Base-by-base conservation (phyloP, 2,329 filamentous ascomycete species). In the Pseudocercospora musae region DNA sequence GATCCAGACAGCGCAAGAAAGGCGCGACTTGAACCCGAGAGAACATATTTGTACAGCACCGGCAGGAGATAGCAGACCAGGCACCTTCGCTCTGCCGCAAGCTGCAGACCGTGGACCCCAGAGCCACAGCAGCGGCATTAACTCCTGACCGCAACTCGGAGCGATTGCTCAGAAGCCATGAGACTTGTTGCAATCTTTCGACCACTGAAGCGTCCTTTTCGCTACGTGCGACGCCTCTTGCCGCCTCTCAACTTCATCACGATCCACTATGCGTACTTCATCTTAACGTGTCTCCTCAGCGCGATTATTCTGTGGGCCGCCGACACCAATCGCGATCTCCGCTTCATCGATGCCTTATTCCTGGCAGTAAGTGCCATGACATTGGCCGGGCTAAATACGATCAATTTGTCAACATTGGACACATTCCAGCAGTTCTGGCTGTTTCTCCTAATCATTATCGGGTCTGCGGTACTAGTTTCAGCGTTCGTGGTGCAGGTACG, bases 401-500 rank as follows among this genome's bases (percentile, higher is more conserved):
- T 87, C 67, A 85, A 88, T 70, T 76, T 90, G 23, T 87, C 84
- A 59, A 77, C 80, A 27, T 71, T 91, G 69, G 90, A 86, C 42
- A 87, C 84, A 0, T 88, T 87, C 71, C 89, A 91, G 73, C 89
- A 91, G 72, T 76, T 84, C 27, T 75, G 89, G 42, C 78, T 91
- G 9, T 89, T 87, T 68, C 62, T 87, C 3, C 78, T 90, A 46
- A 87, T 91, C 64, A 78, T 90, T 50, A 72, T 89, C 6, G 89
- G 89, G 1, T 87, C 86, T 59, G 80, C 84, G 11, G 85, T 90
- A n/a, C 85, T 87, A 71, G 85, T 91, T 1, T 88, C 85, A 1
- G 83, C 85, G 33, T 85, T 84, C 66, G 88, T 89, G 2, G 82
- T 91, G 2, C 75, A 83, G 52, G 81, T 87, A 7, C 79, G 88